These are phyloP conservation scores for Xylaria sp. DNA, from an alignment of 2,329 filamentous ascomycete genomes.

Conservation along the genomic window DNA sequence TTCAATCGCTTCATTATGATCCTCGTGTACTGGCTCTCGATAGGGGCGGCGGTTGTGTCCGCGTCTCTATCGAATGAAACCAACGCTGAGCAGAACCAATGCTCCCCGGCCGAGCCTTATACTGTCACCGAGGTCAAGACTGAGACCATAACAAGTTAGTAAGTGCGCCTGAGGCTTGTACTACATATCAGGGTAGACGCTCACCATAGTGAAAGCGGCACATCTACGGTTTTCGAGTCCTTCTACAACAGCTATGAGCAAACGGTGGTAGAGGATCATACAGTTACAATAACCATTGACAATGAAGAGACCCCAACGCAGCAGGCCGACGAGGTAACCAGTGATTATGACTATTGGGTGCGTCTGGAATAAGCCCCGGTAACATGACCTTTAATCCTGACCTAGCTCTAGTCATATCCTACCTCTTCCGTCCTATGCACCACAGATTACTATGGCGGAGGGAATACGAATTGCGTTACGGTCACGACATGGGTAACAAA, in stretches of 20 bases:
- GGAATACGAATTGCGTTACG: conserved; percentile 25
- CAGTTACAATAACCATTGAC: conserved; percentile 32
- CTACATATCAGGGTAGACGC: conserved; percentile 23
- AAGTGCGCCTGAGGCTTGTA: conserved; percentile 32
- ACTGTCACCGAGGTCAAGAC: conserved; percentile 42
- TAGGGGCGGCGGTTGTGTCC: conserved; percentile 41
- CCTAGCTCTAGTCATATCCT: conserved; percentile 34
- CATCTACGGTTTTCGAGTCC: conserved; percentile 40
- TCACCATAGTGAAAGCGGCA: conserved; percentile 33
- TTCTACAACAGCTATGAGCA: conserved; percentile 33
- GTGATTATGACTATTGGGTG: conserved; percentile 29
- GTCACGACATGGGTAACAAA: conserved; percentile 30
- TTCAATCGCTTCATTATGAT: conserved; percentile 43
- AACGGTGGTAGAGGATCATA: conserved; percentile 19
- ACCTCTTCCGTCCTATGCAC: conserved; percentile 22
- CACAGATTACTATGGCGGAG: neutral
- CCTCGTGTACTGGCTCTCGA: conserved; percentile 36
- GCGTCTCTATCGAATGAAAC: conserved; percentile 38
- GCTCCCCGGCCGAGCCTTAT: conserved; percentile 24
- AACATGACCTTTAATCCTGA: conserved; percentile 19
- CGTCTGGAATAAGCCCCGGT: conserved; percentile 1
- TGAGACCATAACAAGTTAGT: conserved; percentile 39
- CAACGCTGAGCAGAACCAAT: conserved; percentile 38
- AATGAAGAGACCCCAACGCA: conserved; percentile 34
- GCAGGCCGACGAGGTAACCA: conserved; percentile 20